Evolutionary conservation across 2,329 filamentous ascomycete species (phyloP), one percentile per base, ranked within the genome.

Genomic region (Penicillium digitatum): DNA sequence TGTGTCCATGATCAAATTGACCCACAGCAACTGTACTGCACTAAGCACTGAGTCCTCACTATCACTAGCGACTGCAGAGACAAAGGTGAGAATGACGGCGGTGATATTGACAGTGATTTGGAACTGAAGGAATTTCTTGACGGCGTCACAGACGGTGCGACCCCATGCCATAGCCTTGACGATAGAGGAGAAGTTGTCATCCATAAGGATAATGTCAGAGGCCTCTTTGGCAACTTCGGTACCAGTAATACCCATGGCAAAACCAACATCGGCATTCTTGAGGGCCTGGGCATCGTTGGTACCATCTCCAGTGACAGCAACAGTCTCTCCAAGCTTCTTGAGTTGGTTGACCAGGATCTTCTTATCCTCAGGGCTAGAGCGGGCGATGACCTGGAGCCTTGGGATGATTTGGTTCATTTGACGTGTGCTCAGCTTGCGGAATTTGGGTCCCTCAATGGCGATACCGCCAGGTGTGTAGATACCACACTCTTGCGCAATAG

Each of bases 141-240:
- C 87, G 1, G 87, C 85, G 66, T 90, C 87, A 66, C 89, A 89
- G 64, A 90, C 87, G 32, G 87, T 85, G 26, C 87, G 82, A 48
- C 89, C 89, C 89, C 89, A 93, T 63, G 88, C 87, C 63, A 92
- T 79, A 14, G 89, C 89, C 73, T 90, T 90, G 61, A 93, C 87
- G 58, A 92, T 93, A n/a, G 88, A 91, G 27, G 85, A 82, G 73
- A 93, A 93, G 75, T 92, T 92, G 73, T 93, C 89, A 68, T 92
- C 89, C 88, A 92, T 91, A 14, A 93, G 79, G 64, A 93, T 90
- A 58, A 93, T 93, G 35, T 88, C 87, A 8, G 89, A 92, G 1
- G 89, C 89, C 72, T 93, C 88, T 73, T 92, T 92, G 43, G 89
- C 89, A 37, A 93, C 88, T 71, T 92, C 89, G 0, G 89, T 92